A percentile compares a stretch with the other conserved stretches of the same genome.
These are phyloP conservation scores for Aspergillus hiratsukae DNA, from an alignment of 2,329 filamentous ascomycete species.

Conservation along the genomic window DNA sequence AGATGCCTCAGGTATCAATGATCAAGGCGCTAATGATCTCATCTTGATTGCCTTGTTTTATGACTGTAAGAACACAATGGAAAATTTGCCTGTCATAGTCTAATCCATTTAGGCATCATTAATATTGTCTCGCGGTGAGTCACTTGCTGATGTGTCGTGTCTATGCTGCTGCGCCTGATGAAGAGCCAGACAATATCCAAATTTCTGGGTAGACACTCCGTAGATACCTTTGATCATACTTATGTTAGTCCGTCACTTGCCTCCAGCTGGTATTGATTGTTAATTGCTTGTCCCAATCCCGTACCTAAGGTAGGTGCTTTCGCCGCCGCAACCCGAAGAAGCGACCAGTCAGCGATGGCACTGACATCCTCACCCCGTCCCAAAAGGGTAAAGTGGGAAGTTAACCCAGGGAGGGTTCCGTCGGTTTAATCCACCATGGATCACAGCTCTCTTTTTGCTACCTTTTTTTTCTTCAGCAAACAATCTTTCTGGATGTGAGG, in stretches of 20 bases:
- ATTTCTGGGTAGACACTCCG: not conserved
- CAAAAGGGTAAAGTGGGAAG: not conserved
- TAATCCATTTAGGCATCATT: not conserved
- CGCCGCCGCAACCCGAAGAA: not conserved
- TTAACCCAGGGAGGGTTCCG: not conserved
- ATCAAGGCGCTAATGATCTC: not conserved
- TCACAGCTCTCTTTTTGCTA: not conserved
- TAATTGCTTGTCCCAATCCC: no score
- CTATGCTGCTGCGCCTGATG: not conserved
- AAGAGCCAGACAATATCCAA: not conserved
- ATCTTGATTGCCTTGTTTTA: not conserved
- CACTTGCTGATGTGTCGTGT: not conserved
- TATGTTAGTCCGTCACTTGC: not conserved
- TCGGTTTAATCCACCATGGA: not conserved
- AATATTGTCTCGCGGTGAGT: not conserved
- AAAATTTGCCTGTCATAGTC: not conserved
- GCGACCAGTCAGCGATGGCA: not conserved
- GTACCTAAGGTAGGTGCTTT: not conserved
- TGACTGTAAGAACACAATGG: not conserved
- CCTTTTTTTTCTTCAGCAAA: not conserved
- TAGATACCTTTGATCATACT: not conserved
- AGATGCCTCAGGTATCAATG: not conserved
- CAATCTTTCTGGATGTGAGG: not conserved
- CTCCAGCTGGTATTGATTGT: not conserved
- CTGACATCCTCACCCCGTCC: not conserved